phyloP scores from a whole-genome alignment of 2,329 filamentous ascomycete genomes.

The Trichoderma oligosporum region DNA sequence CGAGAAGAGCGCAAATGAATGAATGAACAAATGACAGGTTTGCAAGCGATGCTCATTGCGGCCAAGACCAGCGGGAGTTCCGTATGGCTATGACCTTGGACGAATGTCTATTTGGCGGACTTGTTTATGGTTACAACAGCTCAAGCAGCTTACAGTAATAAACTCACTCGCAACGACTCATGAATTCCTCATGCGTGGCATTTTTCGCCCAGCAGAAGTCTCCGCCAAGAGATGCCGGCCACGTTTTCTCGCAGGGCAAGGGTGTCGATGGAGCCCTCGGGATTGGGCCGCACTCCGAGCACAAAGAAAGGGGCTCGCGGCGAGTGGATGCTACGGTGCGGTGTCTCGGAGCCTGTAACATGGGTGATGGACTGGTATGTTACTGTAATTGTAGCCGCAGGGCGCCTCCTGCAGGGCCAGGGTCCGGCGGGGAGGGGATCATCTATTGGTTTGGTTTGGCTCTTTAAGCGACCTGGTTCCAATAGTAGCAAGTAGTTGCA shows the following conservation, averaged over 20 bases:
- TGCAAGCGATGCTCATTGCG: too few relatives aligned
- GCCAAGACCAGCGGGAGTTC: not conserved
- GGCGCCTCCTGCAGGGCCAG: not conserved
- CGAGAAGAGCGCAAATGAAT: too few relatives aligned
- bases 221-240: constrained; percentile 17
- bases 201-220: constrained; percentile 10
- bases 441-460: not conserved
- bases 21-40: too few relatives aligned
- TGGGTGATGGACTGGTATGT: not conserved
- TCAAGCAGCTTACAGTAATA: too few relatives aligned
- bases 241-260: constrained; percentile 14
- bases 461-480: not conserved
- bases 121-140: not conserved
- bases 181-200: not conserved
- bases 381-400: not conserved
- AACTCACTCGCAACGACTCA: not conserved
- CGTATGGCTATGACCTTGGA: not conserved
- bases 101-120: not conserved
- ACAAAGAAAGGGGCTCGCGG: constrained; percentile 8
- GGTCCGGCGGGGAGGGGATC: too few relatives aligned
- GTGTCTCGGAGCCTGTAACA: not conserved
- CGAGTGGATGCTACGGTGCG: constrained; percentile 1
- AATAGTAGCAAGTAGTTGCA: not conserved
- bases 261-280: constrained; percentile 5
- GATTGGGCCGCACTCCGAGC: constrained; percentile 13